phyloP scores from a whole-genome alignment of 805 yeast genomes.

The Nakazawaea siamensis region DNA sequence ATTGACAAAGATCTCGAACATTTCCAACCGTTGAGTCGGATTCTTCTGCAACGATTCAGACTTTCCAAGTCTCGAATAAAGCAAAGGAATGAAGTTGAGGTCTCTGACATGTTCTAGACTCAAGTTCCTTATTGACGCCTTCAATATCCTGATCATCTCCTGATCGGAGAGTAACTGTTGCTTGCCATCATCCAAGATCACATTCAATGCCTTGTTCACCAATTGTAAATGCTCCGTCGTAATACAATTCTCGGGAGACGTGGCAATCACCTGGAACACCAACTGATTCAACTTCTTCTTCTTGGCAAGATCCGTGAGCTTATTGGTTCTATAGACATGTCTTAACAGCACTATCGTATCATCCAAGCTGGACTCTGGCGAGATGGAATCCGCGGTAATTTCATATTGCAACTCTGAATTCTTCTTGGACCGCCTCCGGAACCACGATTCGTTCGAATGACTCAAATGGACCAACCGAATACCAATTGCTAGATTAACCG shows the following conservation, averaged over 20 bases:
- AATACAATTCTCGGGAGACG: slow-evolving; percentile 2
- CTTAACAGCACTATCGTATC: slow-evolving; percentile 3
- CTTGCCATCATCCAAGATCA: slow-evolving; percentile 2
- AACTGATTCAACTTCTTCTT: slow-evolving; percentile 1
- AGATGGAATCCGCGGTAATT: too few species aligned
- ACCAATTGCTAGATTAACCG: too few species aligned
- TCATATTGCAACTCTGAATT: too few species aligned
- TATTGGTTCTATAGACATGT: background rate
- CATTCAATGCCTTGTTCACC: slow-evolving; percentile 2
- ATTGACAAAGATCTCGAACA: slow-evolving; percentile 24
- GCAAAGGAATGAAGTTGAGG: slow-evolving; percentile 22
- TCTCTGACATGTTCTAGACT: slow-evolving; percentile 3
- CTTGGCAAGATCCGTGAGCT: slow-evolving; percentile 3
- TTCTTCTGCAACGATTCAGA: slow-evolving; percentile 16
- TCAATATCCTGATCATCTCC: slow-evolving; percentile 9
- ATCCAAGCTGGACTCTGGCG: too few species aligned
- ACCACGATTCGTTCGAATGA: too few species aligned
- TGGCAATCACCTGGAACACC: slow-evolving; percentile 4
- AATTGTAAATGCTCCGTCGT: background rate
- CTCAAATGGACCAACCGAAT: too few species aligned
- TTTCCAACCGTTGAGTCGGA: slow-evolving; percentile 17
- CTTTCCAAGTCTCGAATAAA: slow-evolving; percentile 21
- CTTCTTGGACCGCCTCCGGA: too few species aligned
- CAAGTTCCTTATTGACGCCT: slow-evolving; percentile 7
- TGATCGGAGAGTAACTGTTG: slow-evolving; percentile 11